Base-by-base conservation (phyloP, 305 asterid species). In the Ruellia speciosa region DNA sequence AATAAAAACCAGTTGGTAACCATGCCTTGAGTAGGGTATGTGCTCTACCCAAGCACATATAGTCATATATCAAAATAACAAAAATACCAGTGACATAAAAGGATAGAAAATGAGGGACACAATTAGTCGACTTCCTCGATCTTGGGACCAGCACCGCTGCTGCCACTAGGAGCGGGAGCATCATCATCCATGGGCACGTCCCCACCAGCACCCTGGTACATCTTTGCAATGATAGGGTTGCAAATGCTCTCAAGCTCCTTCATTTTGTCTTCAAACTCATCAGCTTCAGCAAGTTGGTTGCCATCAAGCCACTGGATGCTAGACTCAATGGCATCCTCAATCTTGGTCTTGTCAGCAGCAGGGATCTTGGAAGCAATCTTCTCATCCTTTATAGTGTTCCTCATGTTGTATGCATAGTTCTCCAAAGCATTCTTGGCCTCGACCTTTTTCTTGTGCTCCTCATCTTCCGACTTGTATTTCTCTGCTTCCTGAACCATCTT, bases 321-420 rank as follows among this genome's bases (percentile, higher is more conserved):
- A 0, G 70, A 63, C 66, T 87, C 92, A 10, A 87, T 80, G 0
- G 94, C 83, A 14, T 87, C 89, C 67, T 84, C 92, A 3, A 84
- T 81, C 76, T 80, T 87, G 75, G 80, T 80, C 84, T 80, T 87
- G 58, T 84, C 95, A 0, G 55, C 90, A 0, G 80, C 77, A 1
- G 85, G 60, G 10, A 87, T 83, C 78, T 84, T 84, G 18, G 87
- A 80, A 9, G 88, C 84, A 41, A 87, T 84, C 76, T 84, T 87
- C 62, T 87, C 92, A 6, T 87, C 94, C 76, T 84, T 84, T 1
- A 84, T 46, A 0, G 94, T 87, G 79, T 84, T 87, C 81, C 96
- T 87, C 96, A 84, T 87, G 84, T 87, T 87, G 81, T 84, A 87
- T 0, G 94, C 85, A 7, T 86, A 83, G 77, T 86, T 83, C 79